Conservation (phyloP, 2,329 filamentous ascomycete species). For the Immersiporthe knoxdaviesiana region DNA sequence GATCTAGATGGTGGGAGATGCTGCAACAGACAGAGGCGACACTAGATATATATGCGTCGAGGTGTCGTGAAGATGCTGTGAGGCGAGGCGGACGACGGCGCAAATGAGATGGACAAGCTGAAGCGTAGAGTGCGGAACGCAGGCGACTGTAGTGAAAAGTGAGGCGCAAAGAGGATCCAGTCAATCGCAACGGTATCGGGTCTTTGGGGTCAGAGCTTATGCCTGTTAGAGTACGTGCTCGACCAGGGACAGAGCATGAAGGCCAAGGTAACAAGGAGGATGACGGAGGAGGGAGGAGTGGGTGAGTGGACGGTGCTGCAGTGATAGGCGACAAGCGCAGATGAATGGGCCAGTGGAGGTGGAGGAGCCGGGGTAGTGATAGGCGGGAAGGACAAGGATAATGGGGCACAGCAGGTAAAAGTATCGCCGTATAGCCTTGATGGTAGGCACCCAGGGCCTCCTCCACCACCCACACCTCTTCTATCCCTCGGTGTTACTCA, state of each 20-base stretch:
- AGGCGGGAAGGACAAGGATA: neutral
- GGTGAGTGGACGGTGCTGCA: neutral
- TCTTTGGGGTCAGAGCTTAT: constrained; percentile 21
- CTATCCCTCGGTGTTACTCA: neutral
- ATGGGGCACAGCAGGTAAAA: neutral
- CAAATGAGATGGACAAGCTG: constrained; percentile 13
- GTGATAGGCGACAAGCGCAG: neutral
- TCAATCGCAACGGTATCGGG: constrained; percentile 13
- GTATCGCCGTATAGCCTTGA: neutral
- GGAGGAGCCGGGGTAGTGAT: neutral
- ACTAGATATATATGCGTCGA: constrained; percentile 21
- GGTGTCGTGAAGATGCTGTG: neutral
- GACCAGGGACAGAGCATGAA: neutral
- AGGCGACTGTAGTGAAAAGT: constrained; percentile 20
- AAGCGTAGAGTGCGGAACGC: constrained; percentile 3
- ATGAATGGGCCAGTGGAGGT: neutral
- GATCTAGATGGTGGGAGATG: neutral
- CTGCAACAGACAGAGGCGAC: constrained; percentile 22
- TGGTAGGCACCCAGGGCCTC: neutral
- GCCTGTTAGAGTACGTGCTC: neutral
- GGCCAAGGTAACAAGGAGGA: neutral
- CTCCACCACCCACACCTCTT: neutral
- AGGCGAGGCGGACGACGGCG: constrained; percentile 26
- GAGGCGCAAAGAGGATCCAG: constrained; percentile 17
- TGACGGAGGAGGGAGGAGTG: neutral